Conservation (phyloP, 768 basidiomycete genomes). For the Tulasnella sp. region DNA sequence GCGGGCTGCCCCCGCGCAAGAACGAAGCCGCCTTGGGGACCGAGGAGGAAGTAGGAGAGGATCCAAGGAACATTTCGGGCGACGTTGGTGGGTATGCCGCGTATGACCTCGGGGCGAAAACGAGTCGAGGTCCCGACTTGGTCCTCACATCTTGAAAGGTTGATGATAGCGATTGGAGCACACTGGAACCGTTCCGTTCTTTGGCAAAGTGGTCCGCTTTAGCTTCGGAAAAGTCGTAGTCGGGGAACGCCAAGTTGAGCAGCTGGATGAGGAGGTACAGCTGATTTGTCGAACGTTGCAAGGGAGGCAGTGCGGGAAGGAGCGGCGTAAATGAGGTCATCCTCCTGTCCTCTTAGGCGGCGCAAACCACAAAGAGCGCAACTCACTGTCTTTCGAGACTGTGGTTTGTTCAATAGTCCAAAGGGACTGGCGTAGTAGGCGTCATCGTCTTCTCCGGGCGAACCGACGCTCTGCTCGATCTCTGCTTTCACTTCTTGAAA, state of each 20-base stretch:
- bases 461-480: constrained; percentile 50
- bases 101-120: constrained; percentile 66
- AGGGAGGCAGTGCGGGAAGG: background rate
- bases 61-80: constrained; percentile 35
- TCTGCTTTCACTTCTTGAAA: constrained; percentile 70
- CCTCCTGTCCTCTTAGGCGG: background rate
- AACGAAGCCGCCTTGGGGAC: background rate
- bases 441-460: constrained; percentile 52
- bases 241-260: constrained; percentile 94
- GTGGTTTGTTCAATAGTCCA: constrained; percentile 78
- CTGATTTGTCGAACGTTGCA: background rate
- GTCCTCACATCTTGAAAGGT: constrained; percentile 59
- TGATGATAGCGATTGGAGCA: constrained; percentile 77
- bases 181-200: constrained; percentile 55
- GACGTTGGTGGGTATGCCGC: constrained; percentile 75
- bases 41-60: background rate
- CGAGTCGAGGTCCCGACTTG: constrained; percentile 46
- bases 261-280: constrained; percentile 94
- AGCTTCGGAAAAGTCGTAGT: constrained; percentile 93
- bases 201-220: constrained; percentile 83
- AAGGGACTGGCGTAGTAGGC: constrained; percentile 52
- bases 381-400: constrained; percentile 63
- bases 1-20: background rate
- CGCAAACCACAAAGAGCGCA: constrained; percentile 1
- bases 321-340: background rate